These are phyloP conservation scores for Brassica incana DNA, from an alignment of 345 rosid species.

Conservation along the genomic window DNA sequence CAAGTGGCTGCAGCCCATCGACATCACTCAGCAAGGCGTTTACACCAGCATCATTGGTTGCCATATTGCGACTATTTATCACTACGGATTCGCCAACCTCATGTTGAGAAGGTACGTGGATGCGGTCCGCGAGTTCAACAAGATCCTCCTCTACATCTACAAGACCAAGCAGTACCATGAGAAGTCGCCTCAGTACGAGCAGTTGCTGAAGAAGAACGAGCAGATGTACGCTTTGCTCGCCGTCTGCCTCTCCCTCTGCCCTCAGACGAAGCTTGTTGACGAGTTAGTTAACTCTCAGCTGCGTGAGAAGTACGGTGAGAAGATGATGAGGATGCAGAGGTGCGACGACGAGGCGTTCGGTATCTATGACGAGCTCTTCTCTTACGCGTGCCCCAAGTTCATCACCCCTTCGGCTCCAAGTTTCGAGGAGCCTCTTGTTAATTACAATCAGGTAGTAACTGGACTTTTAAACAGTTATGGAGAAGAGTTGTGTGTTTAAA, in stretches of 20 bases:
- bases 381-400: conserved; percentile 98
- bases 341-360: conserved; percentile 87
- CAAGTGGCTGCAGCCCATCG: conserved; percentile 90
- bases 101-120: conserved; percentile 98
- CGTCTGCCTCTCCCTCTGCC: conserved; percentile 83
- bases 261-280: conserved; percentile 85
- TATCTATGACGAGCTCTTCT: conserved; percentile 88
- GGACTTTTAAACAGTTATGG: not conserved
- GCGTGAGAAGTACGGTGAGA: conserved; percentile 97
- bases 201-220: conserved; percentile 93
- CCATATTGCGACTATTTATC: conserved; percentile 78
- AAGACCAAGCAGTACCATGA: conserved; percentile 94
- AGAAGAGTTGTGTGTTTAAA: conserved; percentile 10
- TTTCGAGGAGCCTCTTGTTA: conserved; percentile 91
- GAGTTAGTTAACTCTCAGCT: conserved; percentile 85
- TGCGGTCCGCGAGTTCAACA: conserved; percentile 92
- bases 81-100: conserved; percentile 95
- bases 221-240: conserved; percentile 98
- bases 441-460: conserved; percentile 79
- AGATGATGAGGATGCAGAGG: conserved; percentile 93
- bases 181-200: conserved; percentile 92
- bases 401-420: conserved; percentile 93
- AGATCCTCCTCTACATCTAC: conserved; percentile 87
- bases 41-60: conserved; percentile 91
- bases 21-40: conserved; percentile 93